These are phyloP conservation scores for Toxicodendron radicans DNA, from an alignment of 345 rosid species.

Conservation along the genomic window DNA sequence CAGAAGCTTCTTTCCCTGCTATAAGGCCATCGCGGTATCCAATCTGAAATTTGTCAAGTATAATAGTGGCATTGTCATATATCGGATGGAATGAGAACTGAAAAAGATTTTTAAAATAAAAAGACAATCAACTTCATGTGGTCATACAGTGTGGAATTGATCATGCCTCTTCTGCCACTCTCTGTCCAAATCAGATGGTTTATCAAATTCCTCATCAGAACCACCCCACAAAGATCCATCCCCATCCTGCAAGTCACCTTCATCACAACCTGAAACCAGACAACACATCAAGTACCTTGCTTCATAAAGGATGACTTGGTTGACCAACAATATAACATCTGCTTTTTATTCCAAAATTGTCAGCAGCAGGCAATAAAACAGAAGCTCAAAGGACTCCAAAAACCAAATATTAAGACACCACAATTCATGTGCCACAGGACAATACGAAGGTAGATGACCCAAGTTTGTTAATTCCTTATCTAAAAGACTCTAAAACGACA, in stretches of 20 bases:
- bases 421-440: background rate
- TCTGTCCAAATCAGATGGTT: constrained; percentile 37
- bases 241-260: constrained; percentile 26
- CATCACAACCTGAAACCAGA: constrained; percentile 30
- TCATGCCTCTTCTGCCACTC: constrained; percentile 47
- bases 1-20: constrained; percentile 73
- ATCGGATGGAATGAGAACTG: background rate
- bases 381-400: background rate
- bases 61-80: background rate
- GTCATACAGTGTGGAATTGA: constrained; percentile 47
- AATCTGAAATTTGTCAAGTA: constrained; percentile 33
- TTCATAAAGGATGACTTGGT: background rate
- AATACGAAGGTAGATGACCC: background rate
- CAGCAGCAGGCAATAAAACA: background rate
- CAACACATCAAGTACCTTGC: background rate
- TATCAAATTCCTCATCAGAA: constrained; percentile 46
- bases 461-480: background rate
- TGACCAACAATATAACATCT: background rate
- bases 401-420: background rate
- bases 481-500: no score
- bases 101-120: background rate
- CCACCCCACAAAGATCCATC: constrained; percentile 47
- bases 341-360: background rate
- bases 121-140: background rate
- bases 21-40: constrained; percentile 84